Percentiles rank a stretch among this genome's conserved stretches.
Conservation (phyloP, 306 rosid genomes). For the Elaeagnus macrophylla region DNA sequence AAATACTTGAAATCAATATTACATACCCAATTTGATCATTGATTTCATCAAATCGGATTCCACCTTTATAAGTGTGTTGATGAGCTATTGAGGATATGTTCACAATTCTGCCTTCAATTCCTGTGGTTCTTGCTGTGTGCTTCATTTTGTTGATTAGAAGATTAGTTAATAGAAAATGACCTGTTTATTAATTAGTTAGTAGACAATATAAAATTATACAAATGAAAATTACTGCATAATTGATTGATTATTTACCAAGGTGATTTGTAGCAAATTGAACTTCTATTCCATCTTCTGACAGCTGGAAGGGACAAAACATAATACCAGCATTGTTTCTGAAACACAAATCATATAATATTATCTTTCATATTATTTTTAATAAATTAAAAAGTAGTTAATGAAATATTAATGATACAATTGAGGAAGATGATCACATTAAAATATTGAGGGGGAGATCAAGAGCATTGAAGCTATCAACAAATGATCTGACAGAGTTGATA, state of each 20-base stretch:
- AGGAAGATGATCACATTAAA: conserved; percentile 41
- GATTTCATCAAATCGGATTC: conserved; percentile 57
- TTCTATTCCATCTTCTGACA: conserved; percentile 72
- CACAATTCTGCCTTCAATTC: conserved; percentile 85
- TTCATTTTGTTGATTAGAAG: conserved; percentile 78
- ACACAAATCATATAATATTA: conserved; percentile 3
- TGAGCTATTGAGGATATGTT: conserved; percentile 87
- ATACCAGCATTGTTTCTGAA: conserved; percentile 96
- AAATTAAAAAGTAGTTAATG: background rate
- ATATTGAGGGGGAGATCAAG: conserved; percentile 81
- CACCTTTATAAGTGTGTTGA: conserved; percentile 42
- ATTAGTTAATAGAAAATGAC: conserved; percentile 73
- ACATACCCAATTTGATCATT: conserved; percentile 49
- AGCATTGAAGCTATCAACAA: conserved; percentile 48
- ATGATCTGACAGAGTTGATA: conserved; percentile 45
- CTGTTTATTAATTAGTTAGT: conserved; percentile 22
- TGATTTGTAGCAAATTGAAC: conserved; percentile 85
- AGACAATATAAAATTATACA: background rate
- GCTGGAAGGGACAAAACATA: conserved; percentile 81
- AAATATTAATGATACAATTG: background rate
- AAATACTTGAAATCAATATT: background rate
- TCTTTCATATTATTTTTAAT: background rate
- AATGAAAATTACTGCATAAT: background rate
- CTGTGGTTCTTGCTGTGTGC: conserved; percentile 53
- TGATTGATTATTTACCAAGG: conserved; percentile 35